Evolutionary conservation across 2,329 filamentous ascomycete species (phyloP), one percentile per base, ranked within the genome.

Genomic region (Aspergillus clavatus): DNA sequence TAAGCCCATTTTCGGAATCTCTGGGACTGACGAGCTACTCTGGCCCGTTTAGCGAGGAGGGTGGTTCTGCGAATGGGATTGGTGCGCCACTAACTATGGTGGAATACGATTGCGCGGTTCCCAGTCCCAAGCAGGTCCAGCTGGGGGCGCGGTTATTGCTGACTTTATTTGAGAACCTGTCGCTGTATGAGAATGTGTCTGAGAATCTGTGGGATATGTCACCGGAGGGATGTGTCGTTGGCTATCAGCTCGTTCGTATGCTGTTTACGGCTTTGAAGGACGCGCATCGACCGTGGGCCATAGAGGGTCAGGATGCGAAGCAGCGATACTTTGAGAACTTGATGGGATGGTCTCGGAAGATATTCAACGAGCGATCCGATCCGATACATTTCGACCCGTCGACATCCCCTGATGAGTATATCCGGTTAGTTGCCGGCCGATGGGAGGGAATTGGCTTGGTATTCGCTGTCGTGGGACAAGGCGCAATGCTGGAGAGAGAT

Each of bases 381-480:
- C 36, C 44, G 1, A 45, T 60, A 7, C 26, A 47, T 4, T 36
- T 57, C 5, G 36, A 51, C n/a, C 23, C 46, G 3, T 36, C 53
- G 7, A 61, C 51, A 41, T 49, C 55, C 3, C 52, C 54, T 37
- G 43, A 50, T 11, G 52, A 56, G 8, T 61, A 56, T 27, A 47
- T 53, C 16, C 40, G 45, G 1, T 31, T 36, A 1, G 36, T 53
- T 7, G 44, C 51, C 3, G 48, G 48, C 5, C 48, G 53, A 31
- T 61, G 58, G 58, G 58, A 61, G 45, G 42, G 50, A 3, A 51
- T 60, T 26, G 56, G 53, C 0, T 22, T 60, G 10, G 23, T 60
- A 11, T 57, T 60, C 21, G 49, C 51, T 7, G 19, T 57, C 1
- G 39, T 51, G 7, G 58, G 58, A 1, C 29, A 48, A 19, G 49